A percentile compares a stretch with the other conserved stretches of the same genome.
These are phyloP conservation scores for Aspergillus proliferans DNA, from an alignment of 2,329 filamentous ascomycete genomes.

Conservation along the genomic window DNA sequence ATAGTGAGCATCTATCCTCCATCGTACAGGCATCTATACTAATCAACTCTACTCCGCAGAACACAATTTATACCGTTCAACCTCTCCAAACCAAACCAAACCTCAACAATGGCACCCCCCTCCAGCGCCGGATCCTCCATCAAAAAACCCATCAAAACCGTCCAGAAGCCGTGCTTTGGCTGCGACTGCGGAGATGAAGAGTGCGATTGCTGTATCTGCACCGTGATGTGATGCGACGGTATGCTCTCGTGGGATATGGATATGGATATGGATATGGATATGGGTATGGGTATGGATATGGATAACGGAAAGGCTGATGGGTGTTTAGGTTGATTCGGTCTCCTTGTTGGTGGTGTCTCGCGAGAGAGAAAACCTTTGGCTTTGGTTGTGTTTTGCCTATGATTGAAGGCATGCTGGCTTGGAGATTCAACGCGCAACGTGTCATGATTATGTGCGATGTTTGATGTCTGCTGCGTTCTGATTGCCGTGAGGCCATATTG, in stretches of 20 bases:
- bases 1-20: too few species aligned
- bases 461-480: not conserved
- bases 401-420: constrained; percentile 1
- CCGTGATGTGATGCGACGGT: constrained; percentile 29
- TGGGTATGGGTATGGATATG: not conserved
- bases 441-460: constrained; percentile 1
- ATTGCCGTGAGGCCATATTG: not conserved
- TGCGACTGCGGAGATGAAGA: constrained; percentile 38
- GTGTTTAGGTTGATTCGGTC: not conserved
- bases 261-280: not conserved
- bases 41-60: too few species aligned
- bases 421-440: constrained; percentile 3
- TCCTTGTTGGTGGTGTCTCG: too few species aligned
- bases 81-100: not conserved
- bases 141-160: constrained; percentile 33
- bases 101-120: not conserved
- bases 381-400: too few species aligned
- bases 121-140: constrained; percentile 29
- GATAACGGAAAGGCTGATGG: not conserved
- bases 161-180: constrained; percentile 37
- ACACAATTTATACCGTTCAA: not conserved
- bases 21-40: too few species aligned
- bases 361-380: too few species aligned
- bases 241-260: constrained; percentile 2
- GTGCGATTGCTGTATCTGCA: constrained; percentile 37